Evolutionary conservation across 2,329 filamentous ascomycete genomes (phyloP).

Genomic region (Microcyclospora pomicola): DNA sequence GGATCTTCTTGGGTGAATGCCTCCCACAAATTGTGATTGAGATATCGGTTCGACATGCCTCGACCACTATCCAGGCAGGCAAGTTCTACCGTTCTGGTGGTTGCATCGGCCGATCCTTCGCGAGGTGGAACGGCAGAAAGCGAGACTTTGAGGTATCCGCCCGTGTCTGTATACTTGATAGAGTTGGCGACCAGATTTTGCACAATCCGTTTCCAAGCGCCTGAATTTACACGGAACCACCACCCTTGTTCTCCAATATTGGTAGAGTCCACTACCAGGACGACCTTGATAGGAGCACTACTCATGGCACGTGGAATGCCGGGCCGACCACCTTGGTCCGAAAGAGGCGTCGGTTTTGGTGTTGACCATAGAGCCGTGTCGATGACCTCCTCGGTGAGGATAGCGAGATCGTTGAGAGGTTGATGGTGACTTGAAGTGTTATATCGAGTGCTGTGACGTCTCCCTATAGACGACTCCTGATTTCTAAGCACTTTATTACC

Average conservation of each 20-base stretch:
- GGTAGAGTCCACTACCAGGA: conserved; percentile 29
- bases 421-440: neutral
- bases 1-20: conserved; percentile 53
- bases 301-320: no score
- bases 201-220: conserved; percentile 31
- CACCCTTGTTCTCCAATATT: conserved; percentile 26
- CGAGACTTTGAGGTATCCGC: conserved; percentile 28
- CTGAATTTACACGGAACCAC: conserved; percentile 30
- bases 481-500: conserved; percentile 3
- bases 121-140: conserved; percentile 10
- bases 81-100: conserved; percentile 27
- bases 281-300: conserved; percentile 18
- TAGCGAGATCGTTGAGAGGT: conserved; percentile 20
- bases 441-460: conserved; percentile 2
- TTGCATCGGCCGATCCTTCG: conserved; percentile 12
- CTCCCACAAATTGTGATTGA: conserved; percentile 46
- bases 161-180: conserved; percentile 31
- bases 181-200: conserved; percentile 35
- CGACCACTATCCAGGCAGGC: conserved; percentile 42
- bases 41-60: conserved; percentile 51
- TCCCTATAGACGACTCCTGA: neutral
- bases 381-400: conserved; percentile 39
- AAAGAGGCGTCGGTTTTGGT: conserved; percentile 10
- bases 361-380: conserved; percentile 35
- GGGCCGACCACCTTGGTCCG: conserved; percentile 5